Base-by-base conservation (phyloP, 257 asterid genomes). In the Echium plantagineum region DNA sequence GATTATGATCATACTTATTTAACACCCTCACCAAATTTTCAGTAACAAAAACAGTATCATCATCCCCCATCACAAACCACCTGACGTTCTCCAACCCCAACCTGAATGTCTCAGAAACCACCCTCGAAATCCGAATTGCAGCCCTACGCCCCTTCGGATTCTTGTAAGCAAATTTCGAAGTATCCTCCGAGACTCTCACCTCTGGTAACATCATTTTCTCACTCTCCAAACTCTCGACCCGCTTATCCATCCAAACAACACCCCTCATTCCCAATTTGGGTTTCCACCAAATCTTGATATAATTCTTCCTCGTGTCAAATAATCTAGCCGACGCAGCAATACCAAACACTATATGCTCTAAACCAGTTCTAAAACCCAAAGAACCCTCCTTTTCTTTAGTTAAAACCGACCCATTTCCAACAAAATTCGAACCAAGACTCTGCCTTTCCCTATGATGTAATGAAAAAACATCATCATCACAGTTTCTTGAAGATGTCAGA, bases 61-160 rank as follows among this genome's bases (percentile, higher is more conserved):
- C 97, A 55, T 89, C 97, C 48, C 95, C 97, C 97, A 89, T 86
- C 59, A 89, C 97, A 20, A 89, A 74, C 97, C 95, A 89, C 83
- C 91, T 75, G 63, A 80, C 91, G 3, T 80, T 67, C 56, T 64
- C 78, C 82, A 67, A 72, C 18, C 69, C 88, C 55, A 81, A 55
- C 73, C 83, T 77, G 54, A 83, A 21, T 0, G 94, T 89, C 76
- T 86, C 95, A 12, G 97, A 86, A 5, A 86, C 87, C 49, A 89
- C 82, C 70, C 95, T 57, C 12, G 95, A 89, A 17, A 89, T 84
- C 71, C 97, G 75, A 56, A 89, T 74, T 0, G 97, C 97, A 0
- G 97, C 84, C 21, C 89, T 83, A 65, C 82, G 87, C 9, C 97
- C 97, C 62, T 80, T 81, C 63, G 59, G 66, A 71, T 89, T 84